Evolutionary conservation across 2,329 filamentous ascomycete species (phyloP).

Genomic region (Alternaria novae-zelandiae): DNA sequence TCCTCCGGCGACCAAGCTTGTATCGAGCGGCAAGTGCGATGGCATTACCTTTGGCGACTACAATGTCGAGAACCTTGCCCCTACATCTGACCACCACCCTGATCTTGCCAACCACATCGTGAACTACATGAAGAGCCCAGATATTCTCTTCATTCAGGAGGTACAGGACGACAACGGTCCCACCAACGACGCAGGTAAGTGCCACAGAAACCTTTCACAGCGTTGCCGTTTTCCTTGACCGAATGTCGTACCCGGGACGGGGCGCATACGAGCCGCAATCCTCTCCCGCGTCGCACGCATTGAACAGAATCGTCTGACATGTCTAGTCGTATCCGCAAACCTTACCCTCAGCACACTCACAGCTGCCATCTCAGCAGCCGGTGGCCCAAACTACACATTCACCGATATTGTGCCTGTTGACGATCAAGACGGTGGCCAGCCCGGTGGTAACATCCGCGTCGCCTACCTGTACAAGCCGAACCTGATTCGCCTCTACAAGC

Average conservation of each 20-base stretch:
- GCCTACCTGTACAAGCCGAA: conserved; percentile 73
- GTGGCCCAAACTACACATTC: conserved; percentile 63
- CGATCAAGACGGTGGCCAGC: conserved; percentile 68
- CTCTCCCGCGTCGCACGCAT: neutral
- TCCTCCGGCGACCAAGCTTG: conserved; percentile 60
- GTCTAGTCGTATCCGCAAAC: conserved; percentile 59
- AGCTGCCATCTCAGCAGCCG: conserved; percentile 58
- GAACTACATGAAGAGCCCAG: conserved; percentile 66
- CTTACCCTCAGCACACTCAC: conserved; percentile 64
- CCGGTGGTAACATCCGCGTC: conserved; percentile 74
- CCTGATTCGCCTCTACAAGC: conserved; percentile 64
- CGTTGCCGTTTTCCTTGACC: neutral
- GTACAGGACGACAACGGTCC: conserved; percentile 71
- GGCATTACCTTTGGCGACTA: conserved; percentile 70
- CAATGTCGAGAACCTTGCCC: conserved; percentile 73
- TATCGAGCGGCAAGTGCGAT: conserved; percentile 63
- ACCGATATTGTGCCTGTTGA: conserved; percentile 66
- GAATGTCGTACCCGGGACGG: neutral
- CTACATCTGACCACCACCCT: conserved; percentile 62
- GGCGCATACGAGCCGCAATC: neutral
- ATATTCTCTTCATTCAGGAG: conserved; percentile 73
- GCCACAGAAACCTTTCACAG: conserved; percentile 4
- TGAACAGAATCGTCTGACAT: conserved; percentile 6
- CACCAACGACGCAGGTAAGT: conserved; percentile 63
- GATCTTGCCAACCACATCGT: conserved; percentile 70